phyloP scores from a whole-genome alignment of 345 rosid species.

The Raphanus raphanistrum region DNA sequence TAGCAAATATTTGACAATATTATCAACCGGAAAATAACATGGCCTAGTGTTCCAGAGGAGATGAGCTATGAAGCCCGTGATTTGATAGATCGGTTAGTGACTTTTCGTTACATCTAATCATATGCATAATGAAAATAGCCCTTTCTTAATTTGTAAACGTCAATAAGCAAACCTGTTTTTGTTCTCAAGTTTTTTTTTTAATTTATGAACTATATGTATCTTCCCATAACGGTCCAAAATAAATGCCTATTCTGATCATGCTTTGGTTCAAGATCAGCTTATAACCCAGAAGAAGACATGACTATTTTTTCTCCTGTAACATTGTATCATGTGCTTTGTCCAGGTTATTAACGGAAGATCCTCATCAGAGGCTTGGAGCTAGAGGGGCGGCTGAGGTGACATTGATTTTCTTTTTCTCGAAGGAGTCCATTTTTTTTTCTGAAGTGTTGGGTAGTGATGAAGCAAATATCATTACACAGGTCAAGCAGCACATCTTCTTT shows the following conservation, averaged over 20 bases:
- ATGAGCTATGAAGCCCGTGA: constrained; percentile 81
- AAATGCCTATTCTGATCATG: neutral
- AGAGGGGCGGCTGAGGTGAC: constrained; percentile 88
- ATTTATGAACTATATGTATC: neutral
- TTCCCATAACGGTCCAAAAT: neutral
- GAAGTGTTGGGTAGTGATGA: constrained; percentile 1
- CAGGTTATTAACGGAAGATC: constrained; percentile 90
- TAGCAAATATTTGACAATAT: constrained; percentile 91
- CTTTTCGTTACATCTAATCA: neutral
- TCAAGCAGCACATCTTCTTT: constrained; percentile 84
- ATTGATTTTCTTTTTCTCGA: constrained; percentile 23
- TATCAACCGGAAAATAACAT: constrained; percentile 88
- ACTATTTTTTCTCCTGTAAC: neutral
- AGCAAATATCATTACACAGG: constrained; percentile 48
- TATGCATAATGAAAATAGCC: neutral
- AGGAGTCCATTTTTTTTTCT: neutral
- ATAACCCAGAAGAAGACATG: neutral
- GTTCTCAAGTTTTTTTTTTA: neutral
- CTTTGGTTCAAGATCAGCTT: constrained; percentile 15
- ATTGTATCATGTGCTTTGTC: constrained; percentile 21
- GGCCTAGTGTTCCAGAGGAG: constrained; percentile 79
- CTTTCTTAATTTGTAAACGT: neutral
- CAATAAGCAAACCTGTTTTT: neutral
- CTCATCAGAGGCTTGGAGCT: constrained; percentile 88
- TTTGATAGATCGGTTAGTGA: constrained; percentile 72